phyloP scores from a whole-genome alignment of 345 rosid genomes.

The Euphorbia tirucalli region DNA sequence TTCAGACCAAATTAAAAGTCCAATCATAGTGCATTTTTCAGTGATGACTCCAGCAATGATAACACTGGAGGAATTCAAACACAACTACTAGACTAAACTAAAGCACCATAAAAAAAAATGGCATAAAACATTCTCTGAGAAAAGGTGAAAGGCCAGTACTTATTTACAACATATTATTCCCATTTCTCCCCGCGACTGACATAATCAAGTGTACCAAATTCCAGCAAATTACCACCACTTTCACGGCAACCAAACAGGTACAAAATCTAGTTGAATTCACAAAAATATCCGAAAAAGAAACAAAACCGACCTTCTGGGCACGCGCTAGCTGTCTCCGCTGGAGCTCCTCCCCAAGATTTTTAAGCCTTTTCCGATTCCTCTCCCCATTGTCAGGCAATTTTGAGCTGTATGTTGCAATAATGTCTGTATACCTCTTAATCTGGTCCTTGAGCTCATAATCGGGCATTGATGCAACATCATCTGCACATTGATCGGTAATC shows the following conservation, averaged over 20 bases:
- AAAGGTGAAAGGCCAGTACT: background rate
- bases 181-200: background rate
- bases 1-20: background rate
- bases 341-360: slow-evolving; percentile 46
- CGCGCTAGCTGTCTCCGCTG: slow-evolving; percentile 34
- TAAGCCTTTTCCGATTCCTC: slow-evolving; percentile 36
- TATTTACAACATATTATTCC: background rate
- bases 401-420: background rate
- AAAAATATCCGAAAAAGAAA: background rate
- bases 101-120: background rate
- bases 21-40: background rate
- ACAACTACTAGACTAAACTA: background rate
- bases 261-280: background rate
- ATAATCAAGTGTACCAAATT: background rate
- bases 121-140: background rate
- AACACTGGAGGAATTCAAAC: background rate
- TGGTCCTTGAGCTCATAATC: slow-evolving; percentile 37
- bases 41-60: background rate
- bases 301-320: slow-evolving; percentile 31
- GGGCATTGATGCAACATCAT: slow-evolving; percentile 12
- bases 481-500: slow-evolving; percentile 15
- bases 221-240: slow-evolving; percentile 1
- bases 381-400: slow-evolving; percentile 49
- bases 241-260: slow-evolving; percentile 8
- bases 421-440: slow-evolving; percentile 27